These are phyloP conservation scores for Butyriboletus loyo DNA, from an alignment of 768 basidiomycete species.

Conservation along the genomic window DNA sequence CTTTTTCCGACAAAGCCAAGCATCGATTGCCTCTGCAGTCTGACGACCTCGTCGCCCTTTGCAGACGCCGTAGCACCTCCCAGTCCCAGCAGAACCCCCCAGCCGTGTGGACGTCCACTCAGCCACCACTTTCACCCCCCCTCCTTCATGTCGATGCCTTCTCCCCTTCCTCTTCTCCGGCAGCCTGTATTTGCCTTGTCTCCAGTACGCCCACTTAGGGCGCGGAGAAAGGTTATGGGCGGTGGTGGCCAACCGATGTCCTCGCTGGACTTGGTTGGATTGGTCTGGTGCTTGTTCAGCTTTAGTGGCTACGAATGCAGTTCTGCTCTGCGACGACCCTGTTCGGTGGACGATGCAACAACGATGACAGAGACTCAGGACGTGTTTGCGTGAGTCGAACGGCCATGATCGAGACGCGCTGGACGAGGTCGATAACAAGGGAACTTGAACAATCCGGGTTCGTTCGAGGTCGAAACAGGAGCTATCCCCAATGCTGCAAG, in stretches of 20 bases:
- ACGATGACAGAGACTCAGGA: not conserved
- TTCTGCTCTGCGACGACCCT: not conserved
- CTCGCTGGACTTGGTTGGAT: not conserved
- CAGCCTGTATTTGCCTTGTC: constrained; percentile 9
- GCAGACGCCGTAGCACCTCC: not conserved
- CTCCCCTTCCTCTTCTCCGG: not conserved
- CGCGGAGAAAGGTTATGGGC: constrained; percentile 10
- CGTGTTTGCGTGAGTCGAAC: not conserved
- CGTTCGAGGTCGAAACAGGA: not conserved
- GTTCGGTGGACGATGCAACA: not conserved
- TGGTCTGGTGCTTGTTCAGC: not conserved
- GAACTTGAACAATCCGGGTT: not conserved
- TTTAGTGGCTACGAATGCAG: not conserved
- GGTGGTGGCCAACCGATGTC: not conserved
- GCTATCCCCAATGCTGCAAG: not conserved
- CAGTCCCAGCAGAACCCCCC: not conserved
- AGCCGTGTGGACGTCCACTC: not conserved
- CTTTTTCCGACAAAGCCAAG: not conserved
- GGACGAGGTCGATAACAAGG: not conserved
- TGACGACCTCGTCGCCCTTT: not conserved
- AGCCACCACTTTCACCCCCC: not conserved
- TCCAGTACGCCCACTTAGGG: constrained; percentile 18
- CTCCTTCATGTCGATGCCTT: not conserved
- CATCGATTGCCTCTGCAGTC: not conserved
- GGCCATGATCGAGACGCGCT: not conserved